A percentile compares a stretch with the other conserved stretches of the same genome.
These are phyloP conservation scores for Globisporangium echinulatum DNA, from an alignment of 352 stramenopile species.

Conservation along the genomic window DNA sequence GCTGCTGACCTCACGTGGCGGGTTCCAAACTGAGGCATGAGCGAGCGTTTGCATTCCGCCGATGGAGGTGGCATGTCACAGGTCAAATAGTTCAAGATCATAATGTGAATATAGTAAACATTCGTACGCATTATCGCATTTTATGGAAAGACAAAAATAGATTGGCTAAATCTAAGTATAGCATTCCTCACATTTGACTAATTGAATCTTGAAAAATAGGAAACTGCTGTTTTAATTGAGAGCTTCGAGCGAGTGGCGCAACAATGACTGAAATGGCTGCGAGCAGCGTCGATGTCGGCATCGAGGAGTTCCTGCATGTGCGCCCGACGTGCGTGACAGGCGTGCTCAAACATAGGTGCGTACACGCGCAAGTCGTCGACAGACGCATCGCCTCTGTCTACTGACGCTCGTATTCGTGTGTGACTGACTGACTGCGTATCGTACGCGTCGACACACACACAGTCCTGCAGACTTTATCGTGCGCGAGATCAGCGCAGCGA, in stretches of 20 bases:
- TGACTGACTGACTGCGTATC: not conserved
- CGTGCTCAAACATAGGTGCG: conserved; percentile 38
- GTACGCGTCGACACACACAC: not conserved
- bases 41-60: conserved; percentile 7
- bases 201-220: not conserved
- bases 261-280: too few species aligned
- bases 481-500: conserved; percentile 45
- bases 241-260: too few species aligned
- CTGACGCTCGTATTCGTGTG: not conserved
- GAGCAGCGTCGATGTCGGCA: conserved; percentile 25
- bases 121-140: not conserved
- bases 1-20: not conserved
- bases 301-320: conserved; percentile 33
- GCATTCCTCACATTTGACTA: not conserved
- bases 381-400: not conserved
- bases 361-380: not conserved
- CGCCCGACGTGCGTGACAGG: conserved; percentile 16
- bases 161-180: not conserved
- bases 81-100: too few species aligned
- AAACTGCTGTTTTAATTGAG: not conserved
- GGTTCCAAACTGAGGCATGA: conserved; percentile 7
- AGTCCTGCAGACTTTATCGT: conserved; percentile 68
- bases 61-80: conserved; percentile 1
- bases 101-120: too few species aligned
- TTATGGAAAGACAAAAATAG: not conserved